Percentiles rank a stretch among this genome's conserved stretches.
phyloP scores from a whole-genome alignment of 1,284 basidiomycete genomes.

The Cutaneotrichosporon sp. region DNA sequence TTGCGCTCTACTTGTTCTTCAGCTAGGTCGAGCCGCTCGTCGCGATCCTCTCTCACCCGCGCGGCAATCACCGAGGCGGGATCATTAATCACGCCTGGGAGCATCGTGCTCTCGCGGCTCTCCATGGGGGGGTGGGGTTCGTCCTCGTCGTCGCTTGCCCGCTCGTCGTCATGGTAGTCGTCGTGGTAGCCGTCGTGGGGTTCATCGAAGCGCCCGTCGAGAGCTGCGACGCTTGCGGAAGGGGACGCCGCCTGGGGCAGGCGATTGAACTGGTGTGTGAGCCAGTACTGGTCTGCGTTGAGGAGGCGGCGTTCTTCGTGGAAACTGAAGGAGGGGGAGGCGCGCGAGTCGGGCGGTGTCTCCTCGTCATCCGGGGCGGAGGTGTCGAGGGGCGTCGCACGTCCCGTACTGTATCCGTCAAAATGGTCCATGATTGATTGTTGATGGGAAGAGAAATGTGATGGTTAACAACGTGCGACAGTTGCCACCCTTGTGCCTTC shows the following conservation, averaged over 20 bases:
- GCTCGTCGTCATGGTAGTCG: background rate
- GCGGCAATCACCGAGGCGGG: too few relatives aligned
- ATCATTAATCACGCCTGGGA: too few relatives aligned
- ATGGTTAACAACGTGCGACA: background rate
- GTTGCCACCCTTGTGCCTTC: too few relatives aligned
- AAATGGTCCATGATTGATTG: background rate
- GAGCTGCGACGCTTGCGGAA: background rate
- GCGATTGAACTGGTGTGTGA: slow-evolving; percentile 43
- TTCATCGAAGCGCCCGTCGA: too few relatives aligned
- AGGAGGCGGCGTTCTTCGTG: slow-evolving; percentile 45
- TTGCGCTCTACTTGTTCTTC: slow-evolving; percentile 37
- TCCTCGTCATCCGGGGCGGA: slow-evolving; percentile 4
- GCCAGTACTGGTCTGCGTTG: slow-evolving; percentile 46
- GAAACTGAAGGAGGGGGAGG: slow-evolving; percentile 48
- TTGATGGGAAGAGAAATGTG: background rate
- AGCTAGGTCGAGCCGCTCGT: slow-evolving; percentile 40
- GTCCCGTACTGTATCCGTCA: background rate
- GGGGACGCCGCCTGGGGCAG: slow-evolving; percentile 31
- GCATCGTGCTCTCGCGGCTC: slow-evolving; percentile 22
- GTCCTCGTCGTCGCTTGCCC: slow-evolving; percentile 5
- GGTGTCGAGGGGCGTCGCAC: background rate
- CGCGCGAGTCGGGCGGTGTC: slow-evolving; percentile 16
- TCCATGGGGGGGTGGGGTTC: background rate
- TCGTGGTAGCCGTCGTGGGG: too few relatives aligned
- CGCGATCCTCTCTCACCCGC: too few relatives aligned